phyloP scores from a whole-genome alignment of 2,329 filamentous ascomycete genomes.

The Phialophora macrospora region DNA sequence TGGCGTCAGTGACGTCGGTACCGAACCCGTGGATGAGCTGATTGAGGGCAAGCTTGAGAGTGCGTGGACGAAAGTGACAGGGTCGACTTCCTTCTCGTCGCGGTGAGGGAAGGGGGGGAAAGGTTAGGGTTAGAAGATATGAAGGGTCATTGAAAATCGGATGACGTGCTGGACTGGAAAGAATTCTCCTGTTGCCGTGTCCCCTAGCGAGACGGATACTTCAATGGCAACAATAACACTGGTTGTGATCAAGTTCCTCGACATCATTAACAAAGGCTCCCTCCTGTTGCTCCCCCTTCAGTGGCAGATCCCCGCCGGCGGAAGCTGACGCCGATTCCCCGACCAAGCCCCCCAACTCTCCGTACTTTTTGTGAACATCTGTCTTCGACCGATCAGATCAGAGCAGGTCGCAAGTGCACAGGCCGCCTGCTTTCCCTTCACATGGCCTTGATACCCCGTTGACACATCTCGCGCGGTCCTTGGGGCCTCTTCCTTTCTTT shows the following conservation, averaged over 20 bases:
- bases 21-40: conserved; percentile 33
- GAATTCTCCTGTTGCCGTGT: conserved; percentile 1
- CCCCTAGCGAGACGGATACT: background rate
- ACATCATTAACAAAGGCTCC: background rate
- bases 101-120: conserved; percentile 13
- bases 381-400: conserved; percentile 5
- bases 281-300: background rate
- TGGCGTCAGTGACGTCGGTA: conserved; percentile 32
- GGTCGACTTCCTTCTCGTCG: conserved; percentile 28
- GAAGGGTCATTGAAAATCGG: background rate
- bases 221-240: background rate
- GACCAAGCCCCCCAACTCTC: background rate
- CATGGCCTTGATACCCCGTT: conserved; percentile 13
- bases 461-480: background rate
- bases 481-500: conserved; percentile 3
- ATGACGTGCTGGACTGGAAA: background rate
- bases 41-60: conserved; percentile 39
- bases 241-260: background rate
- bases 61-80: conserved; percentile 38
- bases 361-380: conserved; percentile 15
- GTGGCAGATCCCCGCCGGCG: background rate
- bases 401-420: background rate
- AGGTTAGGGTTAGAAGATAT: background rate
- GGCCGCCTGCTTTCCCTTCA: background rate
- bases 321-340: background rate